Conservation (phyloP, 2,329 filamentous ascomycete genomes). For the Golovinomyces cichoracearum region DNA sequence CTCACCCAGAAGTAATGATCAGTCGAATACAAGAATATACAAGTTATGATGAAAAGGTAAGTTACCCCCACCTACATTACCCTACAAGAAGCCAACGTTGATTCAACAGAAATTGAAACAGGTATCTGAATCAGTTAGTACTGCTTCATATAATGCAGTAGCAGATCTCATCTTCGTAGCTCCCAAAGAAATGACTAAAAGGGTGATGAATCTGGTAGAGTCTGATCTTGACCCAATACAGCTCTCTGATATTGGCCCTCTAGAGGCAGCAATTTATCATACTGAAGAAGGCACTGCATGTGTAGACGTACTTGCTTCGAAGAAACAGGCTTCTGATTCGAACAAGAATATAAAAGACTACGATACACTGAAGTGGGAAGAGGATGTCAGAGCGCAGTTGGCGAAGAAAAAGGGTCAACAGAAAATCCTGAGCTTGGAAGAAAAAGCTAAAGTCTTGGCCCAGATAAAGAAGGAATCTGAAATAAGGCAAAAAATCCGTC, state of each 20-base stretch:
- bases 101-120: slow-evolving; percentile 8
- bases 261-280: slow-evolving; percentile 77
- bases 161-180: slow-evolving; percentile 86
- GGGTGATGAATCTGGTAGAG: slow-evolving; percentile 47
- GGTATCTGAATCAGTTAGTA: slow-evolving; percentile 23
- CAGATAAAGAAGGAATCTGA: slow-evolving; percentile 67
- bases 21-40: slow-evolving; percentile 33
- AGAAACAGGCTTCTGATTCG: slow-evolving; percentile 39
- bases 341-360: slow-evolving; percentile 90
- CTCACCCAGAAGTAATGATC: slow-evolving; percentile 37
- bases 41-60: slow-evolving; percentile 26
- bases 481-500: slow-evolving; percentile 47
- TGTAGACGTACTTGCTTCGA: slow-evolving; percentile 72
- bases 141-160: slow-evolving; percentile 58
- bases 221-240: slow-evolving; percentile 46
- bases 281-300: slow-evolving; percentile 74
- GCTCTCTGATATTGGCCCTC: slow-evolving; percentile 48
- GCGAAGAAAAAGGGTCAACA: slow-evolving; percentile 81
- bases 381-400: slow-evolving; percentile 62
- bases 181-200: slow-evolving; percentile 52
- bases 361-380: slow-evolving; percentile 90
- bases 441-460: slow-evolving; percentile 69
- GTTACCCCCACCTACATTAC: slow-evolving; percentile 5
- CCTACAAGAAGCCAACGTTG: neutral
- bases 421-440: slow-evolving; percentile 74